Evolutionary conservation across 441 rosid species (phyloP), one percentile per base, ranked within the genome.

Genomic region (Pelargonium myrrhifolium): DNA sequence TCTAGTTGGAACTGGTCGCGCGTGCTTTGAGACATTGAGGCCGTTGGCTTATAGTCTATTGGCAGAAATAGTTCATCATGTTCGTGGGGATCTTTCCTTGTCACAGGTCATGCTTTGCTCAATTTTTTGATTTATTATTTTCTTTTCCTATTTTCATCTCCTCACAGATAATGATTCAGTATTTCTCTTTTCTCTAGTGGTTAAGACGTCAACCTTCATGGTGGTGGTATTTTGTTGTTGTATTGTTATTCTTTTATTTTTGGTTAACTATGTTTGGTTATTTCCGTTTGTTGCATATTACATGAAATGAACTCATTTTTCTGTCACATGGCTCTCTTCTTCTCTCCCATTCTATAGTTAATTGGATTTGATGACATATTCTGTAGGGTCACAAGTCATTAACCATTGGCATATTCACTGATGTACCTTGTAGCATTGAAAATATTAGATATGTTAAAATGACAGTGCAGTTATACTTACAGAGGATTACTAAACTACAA

Each of bases 11-110:
- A 85, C 96, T 64, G 98, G 99, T 47, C 83, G 95, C 68, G 99
- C 97, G 63, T 95, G 99, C 80, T 92, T 85, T 75, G 97, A 95
- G 83, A 88, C 98, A 69, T 68, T 95, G 80, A 92, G 99, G 74
- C 99, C 99, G 65, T 81, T 95, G 83, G 99, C 99, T 68, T 95
- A 92, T 84, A 95, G 99, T 80, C 80, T 95, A 60, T 81, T 95
- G 64, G 99, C 99, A 14, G 99, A 95, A 85, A 92, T 95, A 76
- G 98, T 92, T 76, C 99, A 95, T 82, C 99, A 95, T 84, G 96
- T 92, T 81, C 88, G 98, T 35, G 86, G 76, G 17, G 98, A 92
- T 47, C 94, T 95, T 68, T 86, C 97, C 71, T 79, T 92, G 65
- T 76, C 88, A 45, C 99, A 95, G 98, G 99, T 91, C 53, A 67